Evolutionary conservation across 176 grass and related monocot species (phyloP), one percentile per base, ranked within the genome.

Genomic region (Bothriochloa decipiens): DNA sequence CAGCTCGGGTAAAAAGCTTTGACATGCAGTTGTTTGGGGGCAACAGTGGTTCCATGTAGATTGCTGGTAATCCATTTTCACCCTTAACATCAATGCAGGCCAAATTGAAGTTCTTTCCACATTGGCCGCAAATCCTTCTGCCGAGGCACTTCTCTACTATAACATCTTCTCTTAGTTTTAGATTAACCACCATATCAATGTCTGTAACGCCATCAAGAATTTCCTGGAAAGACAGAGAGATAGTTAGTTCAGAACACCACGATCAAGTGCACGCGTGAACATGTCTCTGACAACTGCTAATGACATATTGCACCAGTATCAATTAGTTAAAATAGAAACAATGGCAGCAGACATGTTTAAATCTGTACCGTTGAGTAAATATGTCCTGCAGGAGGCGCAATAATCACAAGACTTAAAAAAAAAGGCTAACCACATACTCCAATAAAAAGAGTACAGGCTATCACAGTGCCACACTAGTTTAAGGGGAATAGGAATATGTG

Each of bases 121-220:
- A 99, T 72, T 99, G 71, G 75, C 61, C 55, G n/a, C 96, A 99
- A 74, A 87, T 96, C 47, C 96, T 89, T 90, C 96, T 88, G 28
- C 96, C 96, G 32, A 99, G 91, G 88, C 96, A 99, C 71, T 99
- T 99, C 63, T 96, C 91, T 67, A 96, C 58, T 71, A 99, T 76
- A 23, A 99, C 86, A 73, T 99, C 93, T 91, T 99, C 91, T 82
- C 93, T 92, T 75, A 99, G 84, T 87, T 99, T 99, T 70, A 99
- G 86, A 84, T 99, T 99, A 65, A 99, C 88, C 3, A 99, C 96
- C 84, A 99, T 94, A 77, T 99, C 96, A 72, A 99, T 94, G 29
- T 99, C 91, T 0, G 89, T 91, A 78, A 96, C 90, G 17, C 84
- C 93, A 7, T 92, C 91, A 69, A 99, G 81, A 68, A 94, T 96